Evolutionary conservation across 2,329 filamentous ascomycete genomes (phyloP), one percentile per base, ranked within the genome.

Genomic region (Herpotrichia juniperi): DNA sequence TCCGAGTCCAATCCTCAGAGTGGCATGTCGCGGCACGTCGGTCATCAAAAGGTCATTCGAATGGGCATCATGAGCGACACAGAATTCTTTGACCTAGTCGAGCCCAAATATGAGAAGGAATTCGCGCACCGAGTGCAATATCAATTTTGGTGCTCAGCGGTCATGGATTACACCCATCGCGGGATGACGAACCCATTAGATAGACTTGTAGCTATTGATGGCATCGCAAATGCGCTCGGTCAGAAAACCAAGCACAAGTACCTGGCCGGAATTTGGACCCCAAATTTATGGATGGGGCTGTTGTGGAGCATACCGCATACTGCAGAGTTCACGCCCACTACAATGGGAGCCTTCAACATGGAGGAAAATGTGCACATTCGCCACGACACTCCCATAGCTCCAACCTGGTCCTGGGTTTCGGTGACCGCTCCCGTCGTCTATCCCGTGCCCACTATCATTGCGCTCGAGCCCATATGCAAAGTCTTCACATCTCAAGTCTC

Each of bases 81-180:
- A 1, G 59, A 66, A 9, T 62, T 52, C 35, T 61, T 62, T 46
- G 19, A 51, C 14, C 34, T 50, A 19, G 16, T 50, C 4, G n/a
- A n/a, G n/a, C n/a, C n/a, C n/a, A n/a, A n/a, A n/a, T n/a, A n/a
- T n/a, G n/a, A n/a, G n/a, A n/a, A n/a, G n/a, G n/a, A n/a, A n/a
- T n/a, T n/a, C n/a, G n/a, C n/a, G n/a, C n/a, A n/a, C n/a, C n/a
- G n/a, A n/a, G n/a, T n/a, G n/a, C n/a, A n/a, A n/a, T n/a, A n/a
- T n/a, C n/a, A n/a, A n/a, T n/a, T n/a, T n/a, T 64, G 63, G 64
- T 57, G 51, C 35, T 40, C 51, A n/a, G 28, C 54, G 16, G 54
- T 64, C 30, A 58, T 57, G 53, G 55, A 66, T 35, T 66, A 61
- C 42, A 61, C 59, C 3, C 57, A 61, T 34, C 51, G 62, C 21